Evolutionary conservation across 805 yeast genomes (phyloP), one percentile per base, ranked within the genome.

Genomic region (Starmera quercuum): DNA sequence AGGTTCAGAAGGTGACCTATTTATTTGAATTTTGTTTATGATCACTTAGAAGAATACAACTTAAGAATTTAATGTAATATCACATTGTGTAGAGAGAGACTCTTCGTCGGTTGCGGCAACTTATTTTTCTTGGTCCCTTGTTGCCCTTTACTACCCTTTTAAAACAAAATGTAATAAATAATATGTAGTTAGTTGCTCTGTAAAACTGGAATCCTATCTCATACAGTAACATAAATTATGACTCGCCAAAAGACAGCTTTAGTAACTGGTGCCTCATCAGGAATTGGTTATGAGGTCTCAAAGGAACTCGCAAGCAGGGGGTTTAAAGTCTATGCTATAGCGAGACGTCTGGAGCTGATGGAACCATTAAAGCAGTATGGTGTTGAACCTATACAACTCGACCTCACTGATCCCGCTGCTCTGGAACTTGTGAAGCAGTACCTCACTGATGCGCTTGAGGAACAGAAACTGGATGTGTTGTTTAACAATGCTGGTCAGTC

Each of bases 401-500:
- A 83, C 46, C 83, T 83, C 18, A 54, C 80, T 0, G 61, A 71
- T 5, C 32, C 51, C 2, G 71, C 68, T 23, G 71, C 75, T 20
- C 72, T 79, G 27, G 16, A 44, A 6, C 42, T 58, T 12, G 64
- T 75, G 20, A 68, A 66, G 35, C 47, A 64, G 13, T 56, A 58
- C 18, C 61, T 80, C n/a, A 37, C 44, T 0, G 42, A 46, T 2
- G 62, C 68, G 26, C 38, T 61, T 22, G 62, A 68, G 8, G 72
- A 67, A 24, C 71, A 69, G 2, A 63, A 65, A 32, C 52, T 81
- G 36, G 85, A 82, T 45, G 44, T 78, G 8, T 54, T 83, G 34
- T 81, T 66, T 59, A 83, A 83, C 54, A 83, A 83, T 53, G 94
- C 94, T 1, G 88, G 88, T 13, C 78, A 72, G 44, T 68, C 85